phyloP scores from a whole-genome alignment of 805 yeast species.

The Brettanomyces sp. region DNA sequence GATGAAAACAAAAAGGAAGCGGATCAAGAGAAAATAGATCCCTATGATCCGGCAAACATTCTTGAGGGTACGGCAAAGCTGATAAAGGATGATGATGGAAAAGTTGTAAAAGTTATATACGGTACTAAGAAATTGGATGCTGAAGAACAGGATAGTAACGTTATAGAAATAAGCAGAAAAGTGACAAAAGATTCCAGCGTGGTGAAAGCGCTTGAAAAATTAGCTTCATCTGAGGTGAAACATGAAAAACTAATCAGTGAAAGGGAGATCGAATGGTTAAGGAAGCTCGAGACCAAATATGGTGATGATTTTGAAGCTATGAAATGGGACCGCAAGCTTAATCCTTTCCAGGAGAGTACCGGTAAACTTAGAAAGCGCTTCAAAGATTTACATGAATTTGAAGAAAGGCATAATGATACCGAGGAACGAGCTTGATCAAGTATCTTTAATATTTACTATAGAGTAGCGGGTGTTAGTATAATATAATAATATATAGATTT shows the following conservation, averaged over 20 bases:
- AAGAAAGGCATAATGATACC: not conserved
- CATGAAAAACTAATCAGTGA: constrained; percentile 34
- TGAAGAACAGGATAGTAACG: constrained; percentile 8
- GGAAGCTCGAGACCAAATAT: constrained; percentile 55
- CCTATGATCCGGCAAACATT: constrained; percentile 49
- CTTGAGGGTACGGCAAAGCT: constrained; percentile 76
- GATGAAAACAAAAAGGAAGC: constrained; percentile 27
- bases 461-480: no score
- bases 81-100: constrained; percentile 59
- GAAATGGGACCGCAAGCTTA: constrained; percentile 87
- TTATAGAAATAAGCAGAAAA: constrained; percentile 21
- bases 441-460: no score
- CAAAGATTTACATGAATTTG: constrained; percentile 45
- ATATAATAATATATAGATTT: no score
- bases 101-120: constrained; percentile 56
- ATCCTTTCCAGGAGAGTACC: constrained; percentile 73
- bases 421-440: no score
- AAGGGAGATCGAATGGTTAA: constrained; percentile 70
- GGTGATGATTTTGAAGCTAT: constrained; percentile 84
- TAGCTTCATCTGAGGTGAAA: not conserved
- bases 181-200: constrained; percentile 9
- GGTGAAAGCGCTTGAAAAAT: not conserved
- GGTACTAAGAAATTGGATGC: constrained; percentile 34
- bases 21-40: constrained; percentile 26
- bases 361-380: constrained; percentile 75